Evolutionary conservation across 192 early-diverging fungal genomes (phyloP).

Genomic region (Coemansia sp.): DNA sequence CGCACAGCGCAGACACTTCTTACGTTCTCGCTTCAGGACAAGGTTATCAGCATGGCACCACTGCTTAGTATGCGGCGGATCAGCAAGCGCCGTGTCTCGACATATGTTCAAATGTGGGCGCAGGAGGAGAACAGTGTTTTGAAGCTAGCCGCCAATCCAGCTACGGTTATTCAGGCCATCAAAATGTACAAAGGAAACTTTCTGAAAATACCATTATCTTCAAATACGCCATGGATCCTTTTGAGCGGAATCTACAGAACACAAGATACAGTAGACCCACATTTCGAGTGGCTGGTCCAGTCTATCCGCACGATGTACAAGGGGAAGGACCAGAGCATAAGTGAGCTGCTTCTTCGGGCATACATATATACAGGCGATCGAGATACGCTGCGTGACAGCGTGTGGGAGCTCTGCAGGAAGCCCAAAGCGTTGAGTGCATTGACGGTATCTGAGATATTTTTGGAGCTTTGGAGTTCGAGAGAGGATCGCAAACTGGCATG

Average conservation of each 20-base stretch:
- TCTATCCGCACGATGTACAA: constrained; percentile 21
- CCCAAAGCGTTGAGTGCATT: constrained; percentile 15
- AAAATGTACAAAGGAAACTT: constrained; percentile 24
- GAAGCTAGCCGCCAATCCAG: constrained; percentile 25
- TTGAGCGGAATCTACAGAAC: constrained; percentile 32
- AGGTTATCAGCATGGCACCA: constrained; percentile 39
- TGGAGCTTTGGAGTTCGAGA: constrained; percentile 26
- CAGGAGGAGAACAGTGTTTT: constrained; percentile 21
- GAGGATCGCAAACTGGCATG: constrained; percentile 36
- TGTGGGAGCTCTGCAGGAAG: constrained; percentile 14
- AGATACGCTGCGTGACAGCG: constrained; percentile 21
- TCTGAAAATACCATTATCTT: constrained; percentile 19
- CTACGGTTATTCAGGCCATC: constrained; percentile 29
- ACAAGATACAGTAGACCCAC: constrained; percentile 1
- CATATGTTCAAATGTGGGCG: not conserved
- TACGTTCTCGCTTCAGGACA: constrained; percentile 36
- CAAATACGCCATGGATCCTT: constrained; percentile 48
- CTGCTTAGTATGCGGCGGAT: constrained; percentile 17
- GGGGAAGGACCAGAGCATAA: constrained; percentile 1
- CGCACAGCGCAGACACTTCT: constrained; percentile 45
- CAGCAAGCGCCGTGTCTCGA: not conserved
- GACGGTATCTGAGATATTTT: constrained; percentile 19
- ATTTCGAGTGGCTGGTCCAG: constrained; percentile 20
- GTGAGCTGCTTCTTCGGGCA: constrained; percentile 34
- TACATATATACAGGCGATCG: constrained; percentile 31